Base-by-base conservation (phyloP, 805 yeast genomes). In the Brettanomyces nanus region DNA sequence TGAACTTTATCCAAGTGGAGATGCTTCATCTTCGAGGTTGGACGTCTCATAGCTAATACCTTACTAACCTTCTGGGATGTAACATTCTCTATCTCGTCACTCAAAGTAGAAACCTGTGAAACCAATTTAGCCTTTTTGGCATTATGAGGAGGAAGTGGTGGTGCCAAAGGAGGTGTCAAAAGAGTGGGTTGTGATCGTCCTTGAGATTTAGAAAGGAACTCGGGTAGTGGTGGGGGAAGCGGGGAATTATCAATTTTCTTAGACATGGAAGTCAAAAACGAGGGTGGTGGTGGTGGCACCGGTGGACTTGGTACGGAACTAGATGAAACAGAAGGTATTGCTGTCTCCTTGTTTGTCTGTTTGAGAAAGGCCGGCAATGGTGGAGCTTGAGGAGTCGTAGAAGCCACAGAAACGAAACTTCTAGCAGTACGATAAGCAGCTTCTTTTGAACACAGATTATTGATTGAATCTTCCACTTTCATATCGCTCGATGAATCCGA, bases 1-100 rank as follows among this genome's bases (percentile, higher is more conserved):
- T 78, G 83, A 33, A 83, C 62, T 51, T 76, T 81, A 45, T 83
- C 92, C 94, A 92, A 83, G 49, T 83, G 94, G 44, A 83, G 71
- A 50, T 83, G 94, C 52, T 81, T 83, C 61, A 83, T 60, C 56
- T 75, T 78, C 43, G 50, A 43, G 4, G 52, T 37, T 11, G 57
- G 51, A 25, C 55, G 46, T 32, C 47, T 49, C 9, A 50, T 20
- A 1, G 31, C 3, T 14, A 35, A 14, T 2, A 40, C 10, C 21
- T 19, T 31, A 6, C 7, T 23, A 23, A 23, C 26, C 26, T 7
- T 7, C 10, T 23, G 7, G 26, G 26, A 23, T 9, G 26, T 7
- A 9, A 23, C 7, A 23, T 23, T 11, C 11, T 23, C 26, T 23
- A 7, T 7, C 26, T 23, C n/a, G n/a, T n/a, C n/a, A n/a, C n/a